Base-by-base conservation (phyloP, 2,329 filamentous ascomycete genomes). In the Periconia sp. region DNA sequence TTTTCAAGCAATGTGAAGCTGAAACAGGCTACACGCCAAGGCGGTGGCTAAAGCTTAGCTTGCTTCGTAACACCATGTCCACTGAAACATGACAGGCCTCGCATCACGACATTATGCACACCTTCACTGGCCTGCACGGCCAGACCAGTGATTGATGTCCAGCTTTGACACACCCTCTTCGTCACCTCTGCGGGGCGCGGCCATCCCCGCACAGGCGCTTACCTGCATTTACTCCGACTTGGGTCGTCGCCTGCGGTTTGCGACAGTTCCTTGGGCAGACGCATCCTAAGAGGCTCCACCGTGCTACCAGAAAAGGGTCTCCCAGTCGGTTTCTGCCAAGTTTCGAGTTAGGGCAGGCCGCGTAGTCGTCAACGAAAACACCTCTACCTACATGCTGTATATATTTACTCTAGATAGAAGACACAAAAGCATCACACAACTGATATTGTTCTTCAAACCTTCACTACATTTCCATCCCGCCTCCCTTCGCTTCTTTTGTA, bases 51-150 rank as follows among this genome's bases (percentile, higher is more conserved):
- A 56, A 44, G 54, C 50, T 55, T 54, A 52, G 43, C 39, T 22
- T 34, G 43, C 41, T 29, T 46, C 49, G 38, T 50, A 35, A 46
- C 40, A 32, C 35, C 22, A 42, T 33, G 33, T 19, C 34, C 40
- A 33, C 21, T 59, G 57, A 63, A 61, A 63, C 59, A 47, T 50
- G 51, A 57, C 52, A 55, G 36, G 28, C 45, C 28, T 51, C 50
- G 48, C 32, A 33, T 39, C 40, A 28, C 31, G 16, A 16, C 25
- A 35, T 13, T 21, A 19, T 17, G 16, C 25, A 21, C 21, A 22
- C n/a, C 21, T 35, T 25, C 17, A 25, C 25, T 35, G 40, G 36
- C n/a, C 15, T 13, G 12, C 24, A 33, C 22, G 23, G 10, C 39
- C 22, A 25, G 21, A 22, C 38, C 31, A 33, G 3, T 34, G 41